A percentile compares a stretch with the other conserved stretches of the same genome.
phyloP scores from a whole-genome alignment of 306 rosid genomes.

The Vigna mungo region DNA sequence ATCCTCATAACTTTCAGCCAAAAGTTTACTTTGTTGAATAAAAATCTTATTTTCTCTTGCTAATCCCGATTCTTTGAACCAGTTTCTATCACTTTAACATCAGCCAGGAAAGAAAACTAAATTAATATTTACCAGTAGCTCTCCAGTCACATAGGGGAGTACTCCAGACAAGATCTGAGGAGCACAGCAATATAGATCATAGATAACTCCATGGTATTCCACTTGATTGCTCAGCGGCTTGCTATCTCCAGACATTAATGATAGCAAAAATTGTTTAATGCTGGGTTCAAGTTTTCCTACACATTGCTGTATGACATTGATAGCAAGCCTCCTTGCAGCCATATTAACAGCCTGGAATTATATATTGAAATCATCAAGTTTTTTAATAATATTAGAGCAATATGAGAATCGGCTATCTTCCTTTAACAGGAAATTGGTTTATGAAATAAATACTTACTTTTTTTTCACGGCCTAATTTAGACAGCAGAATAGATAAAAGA shows the following conservation, averaged over 20 bases:
- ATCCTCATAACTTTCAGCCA: neutral
- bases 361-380: constrained; percentile 36
- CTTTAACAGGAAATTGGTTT: constrained; percentile 29
- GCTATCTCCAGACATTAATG: constrained; percentile 89
- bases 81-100: neutral
- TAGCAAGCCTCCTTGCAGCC: constrained; percentile 98
- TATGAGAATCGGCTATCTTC: constrained; percentile 34
- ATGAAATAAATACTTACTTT: constrained; percentile 62
- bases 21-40: neutral
- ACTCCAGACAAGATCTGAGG: constrained; percentile 86
- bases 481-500: constrained; percentile 68
- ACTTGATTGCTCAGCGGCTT: constrained; percentile 64
- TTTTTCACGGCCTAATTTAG: constrained; percentile 80
- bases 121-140: constrained; percentile 80
- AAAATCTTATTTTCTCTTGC: neutral
- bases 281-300: constrained; percentile 89
- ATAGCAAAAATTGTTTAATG: constrained; percentile 82
- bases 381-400: constrained; percentile 12
- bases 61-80: constrained; percentile 23
- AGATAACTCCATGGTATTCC: constrained; percentile 83
- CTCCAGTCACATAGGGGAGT: constrained; percentile 89
- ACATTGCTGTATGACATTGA: constrained; percentile 88
- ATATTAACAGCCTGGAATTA: constrained; percentile 72
- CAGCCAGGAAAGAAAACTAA: constrained; percentile 28
- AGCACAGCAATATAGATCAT: constrained; percentile 89